A percentile compares a stretch with the other conserved stretches of the same genome.
phyloP scores from a whole-genome alignment of 352 stramenopile genomes.

The Globisporangium paroecandrum region DNA sequence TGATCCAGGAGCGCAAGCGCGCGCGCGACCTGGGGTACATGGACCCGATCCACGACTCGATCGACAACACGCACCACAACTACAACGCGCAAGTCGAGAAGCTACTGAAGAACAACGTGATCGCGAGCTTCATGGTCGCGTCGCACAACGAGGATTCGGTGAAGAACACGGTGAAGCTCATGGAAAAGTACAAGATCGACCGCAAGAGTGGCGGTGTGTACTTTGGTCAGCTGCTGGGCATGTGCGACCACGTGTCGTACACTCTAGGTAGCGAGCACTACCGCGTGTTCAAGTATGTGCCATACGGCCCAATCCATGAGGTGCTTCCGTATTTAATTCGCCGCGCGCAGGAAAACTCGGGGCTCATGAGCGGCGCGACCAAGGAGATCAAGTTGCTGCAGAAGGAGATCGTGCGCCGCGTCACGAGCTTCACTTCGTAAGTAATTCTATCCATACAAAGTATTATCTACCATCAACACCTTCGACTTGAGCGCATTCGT shows the following conservation, averaged over 20 bases:
- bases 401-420: constrained; percentile 64
- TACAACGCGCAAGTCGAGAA: constrained; percentile 92
- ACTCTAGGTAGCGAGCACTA: constrained; percentile 91
- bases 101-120: constrained; percentile 82
- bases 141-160: constrained; percentile 96
- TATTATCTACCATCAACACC: neutral
- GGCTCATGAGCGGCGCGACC: constrained; percentile 79
- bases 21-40: constrained; percentile 71
- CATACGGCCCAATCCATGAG: constrained; percentile 95
- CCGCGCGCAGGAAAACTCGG: constrained; percentile 95
- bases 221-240: constrained; percentile 98
- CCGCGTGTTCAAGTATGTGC: constrained; percentile 97
- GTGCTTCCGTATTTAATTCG: constrained; percentile 97
- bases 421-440: constrained; percentile 8
- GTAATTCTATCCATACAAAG: constrained; percentile 3
- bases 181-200: constrained; percentile 88
- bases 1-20: constrained; percentile 94
- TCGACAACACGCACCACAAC: constrained; percentile 92
- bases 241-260: constrained; percentile 97
- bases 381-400: constrained; percentile 74
- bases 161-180: constrained; percentile 89
- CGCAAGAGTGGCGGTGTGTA: constrained; percentile 73
- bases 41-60: constrained; percentile 92
- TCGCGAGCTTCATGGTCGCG: constrained; percentile 96
- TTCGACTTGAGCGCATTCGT: neutral